These are phyloP conservation scores for Cucurbita maxima DNA, from an alignment of 306 rosid species.

Conservation along the genomic window DNA sequence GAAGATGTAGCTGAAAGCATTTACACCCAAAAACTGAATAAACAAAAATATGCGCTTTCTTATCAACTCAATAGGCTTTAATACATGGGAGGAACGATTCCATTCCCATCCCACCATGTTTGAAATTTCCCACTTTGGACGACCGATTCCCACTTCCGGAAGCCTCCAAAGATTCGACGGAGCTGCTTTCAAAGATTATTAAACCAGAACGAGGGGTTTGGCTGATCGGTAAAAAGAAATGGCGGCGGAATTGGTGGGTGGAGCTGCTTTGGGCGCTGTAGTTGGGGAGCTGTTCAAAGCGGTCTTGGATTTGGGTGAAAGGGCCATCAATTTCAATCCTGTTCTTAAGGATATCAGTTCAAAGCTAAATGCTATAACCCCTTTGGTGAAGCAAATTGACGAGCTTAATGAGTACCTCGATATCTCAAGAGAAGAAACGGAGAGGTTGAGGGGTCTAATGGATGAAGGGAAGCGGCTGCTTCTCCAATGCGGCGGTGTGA, in stretches of 20 bases:
- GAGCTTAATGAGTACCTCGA: conserved; percentile 11
- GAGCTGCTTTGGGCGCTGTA: conserved; percentile 13
- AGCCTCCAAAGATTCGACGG: neutral
- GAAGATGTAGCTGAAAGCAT: neutral
- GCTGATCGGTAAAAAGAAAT: neutral
- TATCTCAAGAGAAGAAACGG: conserved; percentile 9
- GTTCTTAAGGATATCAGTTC: conserved; percentile 3
- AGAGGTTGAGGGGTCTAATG: conserved; percentile 4
- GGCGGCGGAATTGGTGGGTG: conserved; percentile 1
- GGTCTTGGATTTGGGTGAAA: conserved; percentile 4
- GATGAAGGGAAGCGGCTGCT: conserved; percentile 16
- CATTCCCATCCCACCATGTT: neutral
- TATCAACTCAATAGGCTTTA: too few relatives aligned
- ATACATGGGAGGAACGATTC: neutral
- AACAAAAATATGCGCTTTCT: too few relatives aligned
- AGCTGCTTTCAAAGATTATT: neutral
- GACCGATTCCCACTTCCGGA: neutral
- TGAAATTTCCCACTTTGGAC: neutral
- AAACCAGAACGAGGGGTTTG: neutral
- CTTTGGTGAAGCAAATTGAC: conserved; percentile 14
- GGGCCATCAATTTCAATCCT: conserved; percentile 11
- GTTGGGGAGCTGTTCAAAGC: conserved; percentile 9
- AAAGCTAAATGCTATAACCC: conserved; percentile 8
- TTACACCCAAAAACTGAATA: neutral
- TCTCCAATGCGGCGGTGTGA: conserved; percentile 13